These are phyloP conservation scores for Acer campestre DNA, from an alignment of 345 rosid species.

Conservation along the genomic window DNA sequence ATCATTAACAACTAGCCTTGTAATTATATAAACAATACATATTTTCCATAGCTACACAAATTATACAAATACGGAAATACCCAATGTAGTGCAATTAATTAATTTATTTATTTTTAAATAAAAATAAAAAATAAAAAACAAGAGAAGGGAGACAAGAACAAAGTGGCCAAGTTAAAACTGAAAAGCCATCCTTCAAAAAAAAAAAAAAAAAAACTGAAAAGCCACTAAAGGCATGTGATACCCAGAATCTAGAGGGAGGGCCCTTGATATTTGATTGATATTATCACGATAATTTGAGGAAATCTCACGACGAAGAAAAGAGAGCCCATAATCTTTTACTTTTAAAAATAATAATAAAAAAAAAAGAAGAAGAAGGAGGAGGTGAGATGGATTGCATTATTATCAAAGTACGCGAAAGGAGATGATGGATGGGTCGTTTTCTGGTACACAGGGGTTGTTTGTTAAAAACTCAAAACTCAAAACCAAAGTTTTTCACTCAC, in stretches of 20 bases:
- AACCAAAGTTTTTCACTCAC: not conserved
- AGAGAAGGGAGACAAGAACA: conserved; percentile 1
- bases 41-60: no score
- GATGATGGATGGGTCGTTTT: conserved; percentile 48
- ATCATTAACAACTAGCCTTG: no score
- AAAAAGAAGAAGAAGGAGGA: not conserved
- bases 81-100: not conserved
- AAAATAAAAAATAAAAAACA: not conserved
- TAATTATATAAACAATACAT: no score
- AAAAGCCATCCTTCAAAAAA: no score
- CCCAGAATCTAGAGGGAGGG: conserved; percentile 4
- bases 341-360: not conserved
- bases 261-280: not conserved
- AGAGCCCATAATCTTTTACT: conserved; percentile 4
- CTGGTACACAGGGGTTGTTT: conserved; percentile 30
- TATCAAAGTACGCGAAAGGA: conserved; percentile 36
- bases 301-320: not conserved
- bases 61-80: no score
- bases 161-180: conserved; percentile 14
- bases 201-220: conserved; percentile 11
- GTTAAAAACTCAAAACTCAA: conserved; percentile 6
- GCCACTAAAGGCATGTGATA: conserved; percentile 31
- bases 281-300: conserved; percentile 4
- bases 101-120: no score
- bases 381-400: conserved; percentile 42